A percentile compares a stretch with the other conserved stretches of the same genome.
These are phyloP conservation scores for Aspergillus carbonarius DNA, from an alignment of 2,329 filamentous ascomycete genomes.

Conservation along the genomic window DNA sequence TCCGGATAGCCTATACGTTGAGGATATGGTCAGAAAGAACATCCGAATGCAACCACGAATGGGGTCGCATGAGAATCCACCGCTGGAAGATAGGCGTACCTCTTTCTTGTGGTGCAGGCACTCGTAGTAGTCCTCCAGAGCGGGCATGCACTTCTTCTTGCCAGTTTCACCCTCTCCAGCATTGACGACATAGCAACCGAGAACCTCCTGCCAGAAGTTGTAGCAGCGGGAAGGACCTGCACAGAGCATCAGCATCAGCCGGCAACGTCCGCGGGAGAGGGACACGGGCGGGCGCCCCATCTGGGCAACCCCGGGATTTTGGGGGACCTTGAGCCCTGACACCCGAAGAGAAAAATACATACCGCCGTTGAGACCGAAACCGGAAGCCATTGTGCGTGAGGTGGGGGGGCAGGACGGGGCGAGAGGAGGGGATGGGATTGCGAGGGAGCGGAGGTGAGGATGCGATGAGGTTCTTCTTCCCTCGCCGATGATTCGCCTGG, in stretches of 20 bases:
- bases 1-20: constrained; percentile 68
- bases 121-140: constrained; percentile 96
- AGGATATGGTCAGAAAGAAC: not conserved
- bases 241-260: constrained; percentile 24
- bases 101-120: constrained; percentile 99
- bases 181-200: constrained; percentile 98
- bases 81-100: constrained; percentile 54
- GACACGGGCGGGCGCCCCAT: constrained; percentile 17
- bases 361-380: constrained; percentile 57
- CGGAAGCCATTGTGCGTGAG: constrained; percentile 48
- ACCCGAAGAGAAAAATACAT: constrained; percentile 26
- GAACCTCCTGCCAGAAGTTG: constrained; percentile 98
- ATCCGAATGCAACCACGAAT: not conserved
- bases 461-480: constrained; percentile 33
- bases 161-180: constrained; percentile 75
- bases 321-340: constrained; percentile 4
- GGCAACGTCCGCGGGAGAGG: constrained; percentile 16
- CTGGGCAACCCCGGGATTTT: constrained; percentile 13
- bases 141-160: constrained; percentile 81
- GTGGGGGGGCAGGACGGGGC: constrained; percentile 21
- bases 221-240: constrained; percentile 80
- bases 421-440: constrained; percentile 20
- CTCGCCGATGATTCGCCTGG: constrained; percentile 26
- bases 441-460: constrained; percentile 24
- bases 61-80: not conserved